Evolutionary conservation across 768 basidiomycete species (phyloP), one percentile per base, ranked within the genome.

Genomic region (Leccinum aurantiacum): DNA sequence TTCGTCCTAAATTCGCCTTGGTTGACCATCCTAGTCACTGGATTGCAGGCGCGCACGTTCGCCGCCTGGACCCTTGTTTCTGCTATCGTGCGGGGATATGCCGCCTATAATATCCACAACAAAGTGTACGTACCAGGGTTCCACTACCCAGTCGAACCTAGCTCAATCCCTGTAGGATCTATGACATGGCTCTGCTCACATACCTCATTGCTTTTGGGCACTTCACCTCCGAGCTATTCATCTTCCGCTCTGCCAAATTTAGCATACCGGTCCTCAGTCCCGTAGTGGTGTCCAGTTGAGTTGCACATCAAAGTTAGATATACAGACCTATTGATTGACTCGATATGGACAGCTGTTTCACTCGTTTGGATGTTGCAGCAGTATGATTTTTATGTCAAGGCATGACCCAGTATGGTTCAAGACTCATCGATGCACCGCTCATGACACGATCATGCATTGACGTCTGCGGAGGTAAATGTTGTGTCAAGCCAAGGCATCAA

Each of bases 171-270:
- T 41, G 46, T 62, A 98, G 95, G 27, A 76, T 95, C 22, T 99
- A 97, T 75, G 89, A 96, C 73, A 87, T 97, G 78, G 84, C 93
- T 6, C 75, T 97, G 60, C 78, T 89, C 68, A 89, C 92, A 38
- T 98, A 96, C 77, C 83, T 94, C 57, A 86, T 98, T 67, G 96
- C 94, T 2, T 90, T 93, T 69, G 84, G 81, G 5, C 96, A 99
- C 77, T 98, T 97, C 71, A 82, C 82, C 41, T 88, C 91, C 17
- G 96, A 99, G 76, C 69, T 91, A 44, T 74, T 94, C 68, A 83
- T 97, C 62, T 99, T 88, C 77, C 82, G 86, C 54, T 88, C 92
- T 2, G 84, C 89, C 38, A 87, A 80, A 52, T 62, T 91, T 52
- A 81, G 80, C 49, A 67, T 76, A 0, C 86, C 86, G 0, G 81